Evolutionary conservation across 2,329 filamentous ascomycete species (phyloP).

Genomic region (Colletotrichum orchidophilum): DNA sequence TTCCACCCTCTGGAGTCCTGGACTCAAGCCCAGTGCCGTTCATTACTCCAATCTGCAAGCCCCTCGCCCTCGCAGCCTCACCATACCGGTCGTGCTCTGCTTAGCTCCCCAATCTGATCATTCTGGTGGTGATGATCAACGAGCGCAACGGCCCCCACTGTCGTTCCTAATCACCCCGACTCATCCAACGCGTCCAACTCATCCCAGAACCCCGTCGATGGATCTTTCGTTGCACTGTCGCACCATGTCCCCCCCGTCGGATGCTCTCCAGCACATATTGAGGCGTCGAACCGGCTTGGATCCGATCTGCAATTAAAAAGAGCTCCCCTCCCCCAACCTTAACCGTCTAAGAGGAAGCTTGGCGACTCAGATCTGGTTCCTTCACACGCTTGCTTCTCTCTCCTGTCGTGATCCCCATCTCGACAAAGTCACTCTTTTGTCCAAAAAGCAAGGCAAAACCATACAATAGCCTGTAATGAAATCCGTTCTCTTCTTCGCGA

Average conservation of each 20-base stretch:
- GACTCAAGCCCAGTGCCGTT: neutral
- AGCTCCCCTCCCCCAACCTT: slow-evolving; percentile 1
- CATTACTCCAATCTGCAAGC: slow-evolving; percentile 3
- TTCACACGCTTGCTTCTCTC: slow-evolving; percentile 16
- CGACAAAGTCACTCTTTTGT: slow-evolving; percentile 19
- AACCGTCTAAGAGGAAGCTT: neutral
- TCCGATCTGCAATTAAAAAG: slow-evolving; percentile 17
- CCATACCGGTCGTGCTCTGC: neutral
- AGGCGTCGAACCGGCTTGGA: slow-evolving; percentile 23
- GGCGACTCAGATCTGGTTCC: slow-evolving; percentile 24
- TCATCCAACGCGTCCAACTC: neutral
- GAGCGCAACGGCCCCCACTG: slow-evolving; percentile 2
- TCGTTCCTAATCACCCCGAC: slow-evolving; percentile 28
- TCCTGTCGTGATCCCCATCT: neutral
- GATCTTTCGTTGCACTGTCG: neutral
- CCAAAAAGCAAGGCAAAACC: neutral
- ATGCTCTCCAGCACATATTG: neutral
- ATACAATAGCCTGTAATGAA: slow-evolving; percentile 14
- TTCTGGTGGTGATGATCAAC: slow-evolving; percentile 13
- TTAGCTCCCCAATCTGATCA: slow-evolving; percentile 1
- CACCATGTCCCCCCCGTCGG: neutral
- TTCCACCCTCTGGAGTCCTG: neutral
- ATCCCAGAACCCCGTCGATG: slow-evolving; percentile 3
- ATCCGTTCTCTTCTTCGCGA: slow-evolving; percentile 33
- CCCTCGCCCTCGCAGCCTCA: slow-evolving; percentile 18